Conservation (phyloP, 1,284 basidiomycete species). For the Tremellales sp. region DNA sequence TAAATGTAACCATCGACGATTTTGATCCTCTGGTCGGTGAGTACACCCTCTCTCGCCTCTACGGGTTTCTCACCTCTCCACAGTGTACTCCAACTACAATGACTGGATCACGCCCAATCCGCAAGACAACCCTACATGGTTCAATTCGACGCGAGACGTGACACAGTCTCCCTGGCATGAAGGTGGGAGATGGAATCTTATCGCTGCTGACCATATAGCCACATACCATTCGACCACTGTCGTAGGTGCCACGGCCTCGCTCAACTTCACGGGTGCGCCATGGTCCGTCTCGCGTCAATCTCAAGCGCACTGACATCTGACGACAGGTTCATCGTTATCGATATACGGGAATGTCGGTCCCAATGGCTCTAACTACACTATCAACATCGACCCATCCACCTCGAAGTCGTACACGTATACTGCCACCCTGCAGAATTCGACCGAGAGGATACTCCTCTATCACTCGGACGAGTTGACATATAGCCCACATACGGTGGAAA, state of each 20-base stretch:
- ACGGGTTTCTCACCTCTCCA: neutral
- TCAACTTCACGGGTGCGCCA: conserved; percentile 40
- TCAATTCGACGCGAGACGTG: conserved; percentile 28
- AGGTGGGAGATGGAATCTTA: conserved; percentile 17
- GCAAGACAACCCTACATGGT: conserved; percentile 41
- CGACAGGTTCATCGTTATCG: conserved; percentile 23
- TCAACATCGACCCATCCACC: conserved; percentile 34
- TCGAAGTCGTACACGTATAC: conserved; percentile 15
- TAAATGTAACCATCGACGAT: conserved; percentile 47
- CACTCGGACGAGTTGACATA: conserved; percentile 16
- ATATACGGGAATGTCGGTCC: conserved; percentile 47
- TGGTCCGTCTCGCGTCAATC: neutral
- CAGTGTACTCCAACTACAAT: conserved; percentile 30
- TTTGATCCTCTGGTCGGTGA: conserved; percentile 46
- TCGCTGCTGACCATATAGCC: conserved; percentile 20
- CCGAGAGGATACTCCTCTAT: conserved; percentile 32
- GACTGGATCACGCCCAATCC: conserved; percentile 48
- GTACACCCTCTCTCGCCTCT: too few relatives aligned
- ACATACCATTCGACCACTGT: conserved; percentile 44
- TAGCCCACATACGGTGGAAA: conserved; percentile 24
- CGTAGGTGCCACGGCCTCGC: conserved; percentile 23
- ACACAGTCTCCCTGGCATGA: conserved; percentile 44
- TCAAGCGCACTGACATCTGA: neutral
- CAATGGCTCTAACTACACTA: conserved; percentile 34
- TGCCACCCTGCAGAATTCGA: conserved; percentile 13